These are phyloP conservation scores for Astragalus glycyphyllos DNA, from an alignment of 306 rosid genomes.

Conservation along the genomic window DNA sequence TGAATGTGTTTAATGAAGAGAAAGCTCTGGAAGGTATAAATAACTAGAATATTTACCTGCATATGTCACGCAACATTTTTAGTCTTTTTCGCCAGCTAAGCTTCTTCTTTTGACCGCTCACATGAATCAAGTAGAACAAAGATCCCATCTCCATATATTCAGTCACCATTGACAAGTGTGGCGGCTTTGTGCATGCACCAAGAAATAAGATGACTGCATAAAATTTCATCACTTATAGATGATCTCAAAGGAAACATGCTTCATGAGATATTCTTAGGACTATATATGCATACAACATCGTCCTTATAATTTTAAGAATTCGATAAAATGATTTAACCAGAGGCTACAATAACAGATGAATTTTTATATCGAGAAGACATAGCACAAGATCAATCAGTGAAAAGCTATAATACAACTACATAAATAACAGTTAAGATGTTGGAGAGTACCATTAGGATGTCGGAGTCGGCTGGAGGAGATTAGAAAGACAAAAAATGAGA, in stretches of 20 bases:
- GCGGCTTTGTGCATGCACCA: slow-evolving; percentile 98
- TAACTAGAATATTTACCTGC: slow-evolving; percentile 65
- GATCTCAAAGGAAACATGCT: too few species aligned
- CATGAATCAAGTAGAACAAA: slow-evolving; percentile 86
- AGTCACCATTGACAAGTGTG: slow-evolving; percentile 92
- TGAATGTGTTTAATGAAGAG: slow-evolving; percentile 6
- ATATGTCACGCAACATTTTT: slow-evolving; percentile 86
- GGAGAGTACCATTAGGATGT: slow-evolving; percentile 91
- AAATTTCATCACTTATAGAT: slow-evolving; percentile 37
- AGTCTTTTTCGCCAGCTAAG: slow-evolving; percentile 88
- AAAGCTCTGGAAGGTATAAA: slow-evolving; percentile 20
- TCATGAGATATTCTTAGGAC: too few species aligned
- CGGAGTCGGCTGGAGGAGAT: slow-evolving; percentile 82
- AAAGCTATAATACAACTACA: slow-evolving; percentile 32
- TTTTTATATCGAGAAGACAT: slow-evolving; percentile 30
- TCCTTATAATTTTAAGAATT: slow-evolving; percentile 1
- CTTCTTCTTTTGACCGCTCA: slow-evolving; percentile 90
- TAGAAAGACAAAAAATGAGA: not conserved
- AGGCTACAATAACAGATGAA: not conserved
- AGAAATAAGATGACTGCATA: slow-evolving; percentile 93
- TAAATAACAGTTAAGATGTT: slow-evolving; percentile 35
- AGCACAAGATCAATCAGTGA: slow-evolving; percentile 30
- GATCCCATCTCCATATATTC: slow-evolving; percentile 99
- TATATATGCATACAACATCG: slow-evolving; percentile 17
- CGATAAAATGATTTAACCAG: slow-evolving; percentile 11